phyloP scores from a whole-genome alignment of 768 basidiomycete genomes.

The Pleurotus cornucopiae region DNA sequence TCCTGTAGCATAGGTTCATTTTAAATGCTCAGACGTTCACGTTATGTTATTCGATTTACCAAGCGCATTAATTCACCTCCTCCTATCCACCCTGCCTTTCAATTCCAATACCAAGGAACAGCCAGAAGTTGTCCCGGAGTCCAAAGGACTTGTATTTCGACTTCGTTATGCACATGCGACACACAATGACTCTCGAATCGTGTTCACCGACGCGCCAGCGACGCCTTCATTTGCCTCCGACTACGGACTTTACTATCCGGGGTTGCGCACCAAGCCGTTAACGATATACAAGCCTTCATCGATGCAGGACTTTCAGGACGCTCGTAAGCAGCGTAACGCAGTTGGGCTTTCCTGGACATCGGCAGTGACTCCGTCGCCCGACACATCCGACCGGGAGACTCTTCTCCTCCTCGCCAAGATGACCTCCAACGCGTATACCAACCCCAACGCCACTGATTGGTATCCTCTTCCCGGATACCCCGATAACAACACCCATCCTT shows the following conservation, averaged over 20 bases:
- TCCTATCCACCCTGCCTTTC: not conserved
- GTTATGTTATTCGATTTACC: conserved; percentile 3
- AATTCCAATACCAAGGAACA: not conserved
- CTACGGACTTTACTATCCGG: conserved; percentile 28
- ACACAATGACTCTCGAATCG: conserved; percentile 45
- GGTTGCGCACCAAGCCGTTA: conserved; percentile 34
- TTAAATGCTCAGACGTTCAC: no score
- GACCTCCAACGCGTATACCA: conserved; percentile 77
- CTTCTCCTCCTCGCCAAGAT: conserved; percentile 83
- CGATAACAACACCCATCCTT: conserved; percentile 51
- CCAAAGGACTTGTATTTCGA: conserved; percentile 32
- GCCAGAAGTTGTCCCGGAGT: not conserved
- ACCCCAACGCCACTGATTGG: conserved; percentile 56
- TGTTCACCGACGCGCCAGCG: conserved; percentile 52
- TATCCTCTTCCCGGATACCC: conserved; percentile 45
- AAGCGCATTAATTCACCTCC: not conserved
- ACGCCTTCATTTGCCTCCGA: conserved; percentile 18
- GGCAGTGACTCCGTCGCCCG: conserved; percentile 61
- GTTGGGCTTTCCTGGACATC: conserved; percentile 54
- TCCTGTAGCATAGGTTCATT: no score
- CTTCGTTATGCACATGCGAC: conserved; percentile 65
- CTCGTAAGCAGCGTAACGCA: conserved; percentile 30
- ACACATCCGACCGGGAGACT: conserved; percentile 68
- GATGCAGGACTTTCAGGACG: conserved; percentile 27
- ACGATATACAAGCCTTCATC: conserved; percentile 47